Evolutionary conservation across 2,329 filamentous ascomycete genomes (phyloP), one percentile per base, ranked within the genome.

Genomic region (Botrytis squamosa): DNA sequence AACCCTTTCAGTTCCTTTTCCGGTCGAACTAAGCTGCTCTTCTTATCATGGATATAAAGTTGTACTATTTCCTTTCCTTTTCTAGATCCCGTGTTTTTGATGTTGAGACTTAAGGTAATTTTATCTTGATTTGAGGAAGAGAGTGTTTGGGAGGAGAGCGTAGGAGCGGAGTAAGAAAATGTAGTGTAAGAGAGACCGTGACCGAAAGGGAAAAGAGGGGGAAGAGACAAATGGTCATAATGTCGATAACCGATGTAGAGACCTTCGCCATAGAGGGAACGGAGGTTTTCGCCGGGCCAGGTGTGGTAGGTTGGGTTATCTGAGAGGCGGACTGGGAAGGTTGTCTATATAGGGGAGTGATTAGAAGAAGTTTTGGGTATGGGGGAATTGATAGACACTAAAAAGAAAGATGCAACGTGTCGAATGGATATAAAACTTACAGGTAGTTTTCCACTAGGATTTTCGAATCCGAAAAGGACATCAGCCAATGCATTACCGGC

Each of bases 131-230:
- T n/a, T 22, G 40, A 33, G 49, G 38, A 16, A 4, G 71, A 49
- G 72, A 88, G 80, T 2, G 83, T 80, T 70, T 81, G 81, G 3
- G 80, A 78, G 77, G 83, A 85, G 71, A 91, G 84, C 5, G 85
- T 85, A 0, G 89, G 86, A 1, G 85, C 83, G 22, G 89, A 88
- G 78, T 92, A 91, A 65, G 86, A 85, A 80, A 94, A 94, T 0
- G 83, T 87, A 0, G 91, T 93, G 81, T 94, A 94, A 0, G 90
- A 92, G 12, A 94, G 85, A 1, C 92, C 92, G 80, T 93, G 91
- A 18, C 92, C 92, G 76, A 94, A 94, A 42, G 90, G 86, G 82
- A 93, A 94, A 0, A 92, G 84, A 0, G 90, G 89, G 8, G 85
- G 82, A 68, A 90, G 86, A 40, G 85, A 84, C 20, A 85, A 83